phyloP scores from a whole-genome alignment of 768 basidiomycete species.

The Chalciporus pseudorubinellus region DNA sequence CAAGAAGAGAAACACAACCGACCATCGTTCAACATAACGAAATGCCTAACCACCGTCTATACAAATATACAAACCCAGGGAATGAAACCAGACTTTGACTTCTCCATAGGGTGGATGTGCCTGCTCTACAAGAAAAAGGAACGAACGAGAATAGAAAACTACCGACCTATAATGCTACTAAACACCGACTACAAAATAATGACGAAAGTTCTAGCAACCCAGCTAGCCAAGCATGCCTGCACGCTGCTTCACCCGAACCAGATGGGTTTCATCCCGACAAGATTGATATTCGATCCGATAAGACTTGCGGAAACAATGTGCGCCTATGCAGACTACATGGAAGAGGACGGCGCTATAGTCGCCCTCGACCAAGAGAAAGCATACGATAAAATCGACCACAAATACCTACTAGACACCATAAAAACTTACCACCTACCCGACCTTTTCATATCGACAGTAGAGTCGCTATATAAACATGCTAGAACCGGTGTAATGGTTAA shows the following conservation, averaged over 20 bases:
- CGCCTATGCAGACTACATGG: constrained; percentile 1
- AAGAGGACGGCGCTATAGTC: no score
- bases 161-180: constrained; percentile 37
- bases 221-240: constrained; percentile 13
- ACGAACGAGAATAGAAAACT: constrained; percentile 30
- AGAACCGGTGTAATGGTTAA: neutral
- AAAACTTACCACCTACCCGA: neutral
- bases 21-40: constrained; percentile 4
- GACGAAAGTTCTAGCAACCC: constrained; percentile 22
- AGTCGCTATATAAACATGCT: neutral
- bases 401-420: constrained; percentile 22
- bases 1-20: neutral
- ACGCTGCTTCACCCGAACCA: constrained; percentile 32
- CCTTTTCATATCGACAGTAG: neutral
- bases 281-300: constrained; percentile 34
- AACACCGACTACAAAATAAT: constrained; percentile 36
- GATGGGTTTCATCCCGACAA: constrained; percentile 37
- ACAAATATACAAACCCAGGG: constrained; percentile 32
- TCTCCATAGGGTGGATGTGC: constrained; percentile 33
- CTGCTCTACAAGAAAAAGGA: constrained; percentile 44
- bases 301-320: constrained; percentile 26
- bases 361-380: no score
- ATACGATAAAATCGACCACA: no score
- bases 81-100: constrained; percentile 4
- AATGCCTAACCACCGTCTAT: neutral